A percentile compares a stretch with the other conserved stretches of the same genome.
Conservation (phyloP, 1,139 yeast genomes). For the Taphrina sp. region DNA sequence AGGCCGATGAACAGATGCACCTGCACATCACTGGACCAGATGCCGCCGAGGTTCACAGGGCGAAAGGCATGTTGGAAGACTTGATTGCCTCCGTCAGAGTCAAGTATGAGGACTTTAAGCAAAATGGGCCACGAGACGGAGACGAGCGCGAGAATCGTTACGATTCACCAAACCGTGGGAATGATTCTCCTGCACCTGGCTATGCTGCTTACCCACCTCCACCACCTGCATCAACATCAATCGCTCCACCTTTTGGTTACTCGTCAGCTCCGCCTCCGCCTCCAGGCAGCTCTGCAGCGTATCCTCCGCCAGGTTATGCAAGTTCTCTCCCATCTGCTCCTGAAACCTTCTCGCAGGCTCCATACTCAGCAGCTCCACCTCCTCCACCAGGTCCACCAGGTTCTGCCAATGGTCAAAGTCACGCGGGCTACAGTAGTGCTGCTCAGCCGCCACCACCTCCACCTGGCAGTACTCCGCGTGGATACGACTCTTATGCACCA, state of each 20-base stretch:
- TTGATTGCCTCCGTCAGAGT: slow-evolving; percentile 43
- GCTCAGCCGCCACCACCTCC: slow-evolving; percentile 6
- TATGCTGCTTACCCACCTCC: slow-evolving; percentile 17
- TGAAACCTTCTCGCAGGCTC: neutral
- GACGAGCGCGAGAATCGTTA: slow-evolving; percentile 9
- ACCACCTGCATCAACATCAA: slow-evolving; percentile 6
- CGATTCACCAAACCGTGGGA: neutral
- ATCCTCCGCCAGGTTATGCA: slow-evolving; percentile 1
- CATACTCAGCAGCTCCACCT: slow-evolving; percentile 5
- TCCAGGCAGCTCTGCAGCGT: slow-evolving; percentile 1
- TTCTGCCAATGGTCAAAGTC: neutral
- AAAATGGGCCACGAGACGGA: slow-evolving; percentile 21
- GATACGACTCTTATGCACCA: slow-evolving; percentile 10
- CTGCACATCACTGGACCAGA: slow-evolving; percentile 43
- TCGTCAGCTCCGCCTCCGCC: slow-evolving; percentile 16
- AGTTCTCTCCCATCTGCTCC: slow-evolving; percentile 7
- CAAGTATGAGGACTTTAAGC: slow-evolving; percentile 39
- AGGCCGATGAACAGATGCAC: slow-evolving; percentile 44
- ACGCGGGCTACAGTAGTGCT: neutral
- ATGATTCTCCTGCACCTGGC: slow-evolving; percentile 14
- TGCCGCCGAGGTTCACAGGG: slow-evolving; percentile 41
- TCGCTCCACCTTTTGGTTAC: neutral
- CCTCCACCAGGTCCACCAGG: slow-evolving; percentile 21
- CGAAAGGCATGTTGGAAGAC: slow-evolving; percentile 44
- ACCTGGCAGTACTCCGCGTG: neutral